phyloP scores from a whole-genome alignment of 2,329 filamentous ascomycete genomes.

The Trichoderma sp. region DNA sequence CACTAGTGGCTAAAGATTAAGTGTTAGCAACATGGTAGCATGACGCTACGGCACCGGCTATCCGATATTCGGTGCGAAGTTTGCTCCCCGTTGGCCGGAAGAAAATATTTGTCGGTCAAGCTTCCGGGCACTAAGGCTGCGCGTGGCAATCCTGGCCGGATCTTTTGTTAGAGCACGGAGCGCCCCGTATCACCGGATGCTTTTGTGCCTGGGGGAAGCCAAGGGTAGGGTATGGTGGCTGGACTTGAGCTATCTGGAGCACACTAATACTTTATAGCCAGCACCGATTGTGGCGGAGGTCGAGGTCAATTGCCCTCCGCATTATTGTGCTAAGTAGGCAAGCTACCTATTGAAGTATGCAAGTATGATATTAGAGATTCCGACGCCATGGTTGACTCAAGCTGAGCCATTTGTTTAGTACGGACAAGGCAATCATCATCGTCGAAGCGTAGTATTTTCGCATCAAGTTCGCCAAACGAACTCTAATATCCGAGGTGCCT shows the following conservation, averaged over 20 bases:
- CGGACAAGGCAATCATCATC: not conserved
- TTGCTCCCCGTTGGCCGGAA: slow-evolving; percentile 1
- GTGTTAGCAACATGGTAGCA: not conserved
- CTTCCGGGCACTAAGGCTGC: slow-evolving; percentile 10
- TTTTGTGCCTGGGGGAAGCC: not conserved
- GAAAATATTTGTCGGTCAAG: not conserved
- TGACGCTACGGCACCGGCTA: slow-evolving; percentile 14
- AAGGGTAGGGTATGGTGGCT: not conserved
- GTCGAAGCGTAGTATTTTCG: not conserved
- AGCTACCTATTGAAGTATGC: not conserved
- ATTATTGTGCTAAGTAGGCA: not conserved
- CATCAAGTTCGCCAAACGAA: not conserved
- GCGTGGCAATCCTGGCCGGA: slow-evolving; percentile 7
- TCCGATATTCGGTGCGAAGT: not conserved
- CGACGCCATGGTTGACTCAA: not conserved
- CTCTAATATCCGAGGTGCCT: not conserved
- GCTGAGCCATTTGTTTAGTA: not conserved
- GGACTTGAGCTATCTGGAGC: not conserved
- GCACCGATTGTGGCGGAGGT: not conserved
- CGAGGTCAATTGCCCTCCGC: not conserved
- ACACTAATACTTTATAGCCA: not conserved
- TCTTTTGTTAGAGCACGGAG: not conserved
- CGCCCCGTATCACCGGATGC: not conserved
- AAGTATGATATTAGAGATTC: not conserved
- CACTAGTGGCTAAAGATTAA: not conserved